Evolutionary conservation across 2,329 filamentous ascomycete species (phyloP).

Genomic region (Geoglossum cookeanum): DNA sequence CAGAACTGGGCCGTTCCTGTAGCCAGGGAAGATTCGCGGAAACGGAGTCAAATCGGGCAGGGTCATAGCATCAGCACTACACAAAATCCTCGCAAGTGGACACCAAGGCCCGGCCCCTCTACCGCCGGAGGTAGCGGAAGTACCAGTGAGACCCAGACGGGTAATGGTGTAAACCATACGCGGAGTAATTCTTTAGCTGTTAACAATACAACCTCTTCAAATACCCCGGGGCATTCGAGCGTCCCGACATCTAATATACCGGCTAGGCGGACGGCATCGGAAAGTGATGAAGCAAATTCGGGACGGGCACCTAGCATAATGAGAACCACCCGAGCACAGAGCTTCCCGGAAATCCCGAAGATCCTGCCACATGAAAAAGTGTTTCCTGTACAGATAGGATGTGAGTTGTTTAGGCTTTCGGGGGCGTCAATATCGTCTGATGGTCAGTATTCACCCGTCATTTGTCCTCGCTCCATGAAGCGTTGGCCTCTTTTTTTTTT

Average conservation of each 20-base stretch:
- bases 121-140: neutral
- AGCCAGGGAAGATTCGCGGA: constrained; percentile 3
- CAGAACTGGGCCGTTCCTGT: constrained; percentile 1
- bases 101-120: constrained; percentile 6
- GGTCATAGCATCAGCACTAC: neutral
- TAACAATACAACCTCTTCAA: constrained; percentile 16
- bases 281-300: neutral
- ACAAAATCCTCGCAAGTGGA: constrained; percentile 15
- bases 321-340: constrained; percentile 13
- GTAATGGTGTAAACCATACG: neutral
- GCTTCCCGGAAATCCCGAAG: constrained; percentile 10
- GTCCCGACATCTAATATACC: neutral
- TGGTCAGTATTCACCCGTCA: constrained; percentile 32
- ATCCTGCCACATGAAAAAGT: constrained; percentile 51
- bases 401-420: constrained; percentile 47
- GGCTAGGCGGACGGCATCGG: constrained; percentile 9
- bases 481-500: neutral
- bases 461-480: constrained; percentile 3
- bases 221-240: neutral
- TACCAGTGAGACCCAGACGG: neutral
- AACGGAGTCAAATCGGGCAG: neutral
- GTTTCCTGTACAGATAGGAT: constrained; percentile 52
- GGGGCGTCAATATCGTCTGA: constrained; percentile 53
- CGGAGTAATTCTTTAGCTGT: neutral
- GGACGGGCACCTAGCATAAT: constrained; percentile 8